phyloP scores from a whole-genome alignment of 2,329 filamentous ascomycete genomes.

The Aspergillus ibericus region DNA sequence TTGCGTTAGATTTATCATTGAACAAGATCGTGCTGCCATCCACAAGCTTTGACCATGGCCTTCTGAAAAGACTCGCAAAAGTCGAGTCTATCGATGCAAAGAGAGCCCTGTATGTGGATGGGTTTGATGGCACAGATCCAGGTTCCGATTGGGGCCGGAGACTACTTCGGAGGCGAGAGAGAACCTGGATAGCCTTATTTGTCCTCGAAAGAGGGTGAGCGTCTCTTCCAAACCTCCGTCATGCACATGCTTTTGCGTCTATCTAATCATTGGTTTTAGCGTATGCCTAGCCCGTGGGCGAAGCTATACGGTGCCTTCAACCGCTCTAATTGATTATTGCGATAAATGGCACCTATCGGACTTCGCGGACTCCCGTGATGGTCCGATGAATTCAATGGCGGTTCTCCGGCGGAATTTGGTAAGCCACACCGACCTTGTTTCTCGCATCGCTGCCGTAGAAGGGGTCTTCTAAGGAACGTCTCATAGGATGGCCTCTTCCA shows the following conservation, averaged over 20 bases:
- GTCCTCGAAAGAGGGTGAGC: constrained; percentile 66
- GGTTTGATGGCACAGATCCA: constrained; percentile 64
- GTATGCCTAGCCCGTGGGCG: constrained; percentile 70
- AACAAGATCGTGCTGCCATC: constrained; percentile 67
- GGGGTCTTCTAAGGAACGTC: constrained; percentile 7
- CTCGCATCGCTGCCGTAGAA: background rate
- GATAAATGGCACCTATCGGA: constrained; percentile 67
- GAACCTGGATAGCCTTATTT: constrained; percentile 70
- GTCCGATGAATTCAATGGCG: constrained; percentile 70
- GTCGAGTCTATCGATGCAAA: constrained; percentile 69
- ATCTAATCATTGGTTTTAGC: constrained; percentile 29
- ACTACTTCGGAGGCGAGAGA: constrained; percentile 64
- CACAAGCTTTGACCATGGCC: constrained; percentile 47
- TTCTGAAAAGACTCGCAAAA: constrained; percentile 55
- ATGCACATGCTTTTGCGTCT: background rate
- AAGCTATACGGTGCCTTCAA: constrained; percentile 67
- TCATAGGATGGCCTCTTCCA: constrained; percentile 34
- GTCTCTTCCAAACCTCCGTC: background rate
- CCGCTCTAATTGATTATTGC: constrained; percentile 65
- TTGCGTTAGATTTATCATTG: constrained; percentile 67
- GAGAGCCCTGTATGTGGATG: constrained; percentile 66
- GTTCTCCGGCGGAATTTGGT: constrained; percentile 68
- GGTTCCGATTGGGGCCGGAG: constrained; percentile 60
- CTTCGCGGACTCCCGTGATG: constrained; percentile 66
- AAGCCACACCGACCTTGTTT: constrained; percentile 21